These are phyloP conservation scores for Raddia guianensis DNA, from an alignment of 176 grass and related monocot species.

Conservation along the genomic window DNA sequence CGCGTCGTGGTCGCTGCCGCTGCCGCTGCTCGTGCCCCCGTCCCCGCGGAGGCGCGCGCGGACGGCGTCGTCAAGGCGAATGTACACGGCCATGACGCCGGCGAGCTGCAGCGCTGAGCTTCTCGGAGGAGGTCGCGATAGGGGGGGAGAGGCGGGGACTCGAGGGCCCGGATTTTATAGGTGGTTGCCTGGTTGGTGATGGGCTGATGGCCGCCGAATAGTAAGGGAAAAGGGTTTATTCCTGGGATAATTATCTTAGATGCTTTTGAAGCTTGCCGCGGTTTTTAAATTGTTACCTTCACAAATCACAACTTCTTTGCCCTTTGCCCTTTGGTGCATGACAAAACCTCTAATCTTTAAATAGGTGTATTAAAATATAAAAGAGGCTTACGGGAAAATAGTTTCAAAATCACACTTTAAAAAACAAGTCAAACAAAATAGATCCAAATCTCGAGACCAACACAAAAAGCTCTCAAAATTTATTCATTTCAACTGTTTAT, in stretches of 20 bases:
- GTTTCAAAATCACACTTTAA: too few species aligned
- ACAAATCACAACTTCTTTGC: too few species aligned
- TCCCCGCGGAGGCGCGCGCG: constrained; percentile 76
- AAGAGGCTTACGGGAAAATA: too few species aligned
- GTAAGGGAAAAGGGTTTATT: constrained; percentile 47
- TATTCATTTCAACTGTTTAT: too few species aligned
- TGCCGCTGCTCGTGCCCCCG: constrained; percentile 54
- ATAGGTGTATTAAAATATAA: too few species aligned
- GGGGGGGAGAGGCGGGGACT: neutral
- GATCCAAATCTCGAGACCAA: too few species aligned
- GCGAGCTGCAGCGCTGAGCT: neutral
- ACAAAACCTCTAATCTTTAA: too few species aligned
- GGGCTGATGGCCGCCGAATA: neutral
- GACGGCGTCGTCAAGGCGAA: constrained; percentile 57
- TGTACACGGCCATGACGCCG: constrained; percentile 65
- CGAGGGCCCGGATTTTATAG: constrained; percentile 33
- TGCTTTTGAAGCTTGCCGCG: too few species aligned
- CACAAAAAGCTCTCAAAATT: too few species aligned
- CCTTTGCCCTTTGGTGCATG: too few species aligned
- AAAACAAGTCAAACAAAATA: too few species aligned
- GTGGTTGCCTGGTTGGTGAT: neutral
- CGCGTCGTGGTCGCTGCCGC: constrained; percentile 78
- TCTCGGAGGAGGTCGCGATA: neutral
- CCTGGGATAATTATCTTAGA: constrained; percentile 22
- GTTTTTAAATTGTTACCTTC: too few species aligned